A percentile compares a stretch with the other conserved stretches of the same genome.
These are phyloP conservation scores for Lactarius sanguifluus DNA, from an alignment of 768 basidiomycete genomes.

Conservation along the genomic window DNA sequence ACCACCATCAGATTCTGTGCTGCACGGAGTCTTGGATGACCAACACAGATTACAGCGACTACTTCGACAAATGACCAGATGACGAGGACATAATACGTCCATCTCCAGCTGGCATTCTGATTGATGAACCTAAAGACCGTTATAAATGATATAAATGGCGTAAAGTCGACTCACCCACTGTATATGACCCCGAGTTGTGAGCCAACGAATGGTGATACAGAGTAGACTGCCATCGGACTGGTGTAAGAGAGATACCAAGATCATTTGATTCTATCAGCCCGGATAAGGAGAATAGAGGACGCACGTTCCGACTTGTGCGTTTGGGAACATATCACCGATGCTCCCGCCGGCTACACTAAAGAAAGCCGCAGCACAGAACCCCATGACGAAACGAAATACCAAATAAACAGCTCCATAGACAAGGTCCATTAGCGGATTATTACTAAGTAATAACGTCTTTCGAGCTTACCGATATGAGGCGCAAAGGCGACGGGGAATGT, in stretches of 20 bases:
- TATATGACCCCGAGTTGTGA: conserved; percentile 58
- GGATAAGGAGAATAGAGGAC: conserved; percentile 30
- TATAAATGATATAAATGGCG: not conserved
- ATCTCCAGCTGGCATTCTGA: conserved; percentile 63
- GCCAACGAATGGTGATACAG: conserved; percentile 54
- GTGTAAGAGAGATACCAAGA: not conserved
- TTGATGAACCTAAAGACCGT: conserved; percentile 13
- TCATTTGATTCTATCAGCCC: not conserved
- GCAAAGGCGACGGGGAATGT: conserved; percentile 75
- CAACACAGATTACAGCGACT: conserved; percentile 51
- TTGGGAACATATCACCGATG: conserved; percentile 45
- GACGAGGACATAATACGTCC: conserved; percentile 71
- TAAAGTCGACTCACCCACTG: conserved; percentile 46
- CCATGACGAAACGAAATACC: conserved; percentile 57
- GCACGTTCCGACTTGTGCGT: conserved; percentile 58
- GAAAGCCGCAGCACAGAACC: conserved; percentile 57
- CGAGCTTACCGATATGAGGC: conserved; percentile 54
- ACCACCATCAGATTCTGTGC: not conserved
- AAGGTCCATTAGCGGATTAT: too few relatives aligned
- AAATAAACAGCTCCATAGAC: conserved; percentile 53
- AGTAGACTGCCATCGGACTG: conserved; percentile 59
- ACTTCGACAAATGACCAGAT: conserved; percentile 69
- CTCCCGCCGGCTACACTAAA: conserved; percentile 56
- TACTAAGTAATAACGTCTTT: not conserved
- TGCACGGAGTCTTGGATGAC: conserved; percentile 26